Evolutionary conservation across 2,329 filamentous ascomycete species (phyloP), one percentile per base, ranked within the genome.

Genomic region (Stachybotrys chlorohalonatus): DNA sequence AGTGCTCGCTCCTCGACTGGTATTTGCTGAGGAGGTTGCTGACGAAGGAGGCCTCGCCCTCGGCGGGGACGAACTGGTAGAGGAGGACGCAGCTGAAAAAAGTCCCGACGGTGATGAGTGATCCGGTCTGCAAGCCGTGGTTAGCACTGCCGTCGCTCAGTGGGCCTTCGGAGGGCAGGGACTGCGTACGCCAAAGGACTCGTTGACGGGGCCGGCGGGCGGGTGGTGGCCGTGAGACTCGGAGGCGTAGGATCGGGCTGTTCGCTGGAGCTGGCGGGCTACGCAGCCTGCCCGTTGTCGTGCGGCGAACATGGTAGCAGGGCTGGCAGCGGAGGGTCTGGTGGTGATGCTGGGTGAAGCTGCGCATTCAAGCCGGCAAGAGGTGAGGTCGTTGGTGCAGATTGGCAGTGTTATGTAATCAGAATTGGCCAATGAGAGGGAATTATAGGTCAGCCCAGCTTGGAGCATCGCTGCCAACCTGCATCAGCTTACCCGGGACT

Each of bases 191-290:
- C 81, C 80, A 63, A 83, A 73, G 56, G 74, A 72, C 70, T 84
- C 81, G 61, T 78, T 75, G 57, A 75, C 76, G 58, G 49, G 49
- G 16, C 72, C 69, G 60, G 73, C 73, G 56, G 73, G 68, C 61
- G 75, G 70, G 65, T 76, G 73, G 60, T 75, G 72, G 56, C 68
- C 73, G 62, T 80, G 78, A 66, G 72, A 70, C 59, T 77, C 74
- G 64, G 79, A 83, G 60, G 79, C 80, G 66, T 83, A 82, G 56
- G 72, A 72, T 64, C 79, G 75, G 59, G 72, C 67, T 59, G 66
- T 63, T 56, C 69, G 64, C 62, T 68, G 67, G 58, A 72, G 64
- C 61, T 68, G 68, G 56, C 70, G 67, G 56, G 69, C 69, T 49
- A 68, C 57, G 52, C 63, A 65, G 65, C 66, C 68, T 66, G 66